A percentile compares a stretch with the other conserved stretches of the same genome.
phyloP scores from a whole-genome alignment of 1,139 yeast species.

The Kluyveromyces sp. region DNA sequence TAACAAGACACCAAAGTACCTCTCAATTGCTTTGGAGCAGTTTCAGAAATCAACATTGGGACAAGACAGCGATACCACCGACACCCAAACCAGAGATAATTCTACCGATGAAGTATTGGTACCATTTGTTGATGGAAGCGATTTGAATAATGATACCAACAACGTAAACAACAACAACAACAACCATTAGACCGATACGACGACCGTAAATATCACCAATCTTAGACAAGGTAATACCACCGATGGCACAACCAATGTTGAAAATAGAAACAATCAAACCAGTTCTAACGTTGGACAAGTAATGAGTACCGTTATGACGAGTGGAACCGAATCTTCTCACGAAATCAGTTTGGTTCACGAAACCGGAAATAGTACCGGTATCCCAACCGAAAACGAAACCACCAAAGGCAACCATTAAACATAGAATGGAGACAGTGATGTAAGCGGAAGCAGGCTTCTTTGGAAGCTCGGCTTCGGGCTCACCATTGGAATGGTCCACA shows the following conservation, averaged over 20 bases:
- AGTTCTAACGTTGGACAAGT: conserved; percentile 45
- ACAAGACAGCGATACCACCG: conserved; percentile 54
- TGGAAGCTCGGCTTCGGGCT: conserved; percentile 22
- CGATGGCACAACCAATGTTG: conserved; percentile 66
- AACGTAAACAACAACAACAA: conserved; percentile 50
- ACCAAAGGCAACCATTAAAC: conserved; percentile 51
- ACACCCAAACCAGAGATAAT: conserved; percentile 59
- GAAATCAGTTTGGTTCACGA: conserved; percentile 62
- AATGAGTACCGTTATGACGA: conserved; percentile 27
- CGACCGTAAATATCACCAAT: conserved; percentile 61
- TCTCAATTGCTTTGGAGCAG: conserved; percentile 61
- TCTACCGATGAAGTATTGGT: conserved; percentile 54
- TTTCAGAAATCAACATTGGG: conserved; percentile 62
- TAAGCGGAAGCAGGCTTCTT: conserved; percentile 44
- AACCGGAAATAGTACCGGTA: conserved; percentile 72
- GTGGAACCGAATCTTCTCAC: conserved; percentile 34
- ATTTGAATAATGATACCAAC: conserved; percentile 60
- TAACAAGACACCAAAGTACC: conserved; percentile 58
- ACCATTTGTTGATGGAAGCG: conserved; percentile 44
- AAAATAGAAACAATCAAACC: conserved; percentile 60
- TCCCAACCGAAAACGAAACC: conserved; percentile 69
- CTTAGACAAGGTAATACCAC: too few species aligned
- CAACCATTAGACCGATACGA: conserved; percentile 48
- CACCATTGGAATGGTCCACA: conserved; percentile 6
- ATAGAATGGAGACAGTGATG: conserved; percentile 35